Conservation (phyloP, 2,329 filamentous ascomycete species). For the Mollisia scopiformis region DNA sequence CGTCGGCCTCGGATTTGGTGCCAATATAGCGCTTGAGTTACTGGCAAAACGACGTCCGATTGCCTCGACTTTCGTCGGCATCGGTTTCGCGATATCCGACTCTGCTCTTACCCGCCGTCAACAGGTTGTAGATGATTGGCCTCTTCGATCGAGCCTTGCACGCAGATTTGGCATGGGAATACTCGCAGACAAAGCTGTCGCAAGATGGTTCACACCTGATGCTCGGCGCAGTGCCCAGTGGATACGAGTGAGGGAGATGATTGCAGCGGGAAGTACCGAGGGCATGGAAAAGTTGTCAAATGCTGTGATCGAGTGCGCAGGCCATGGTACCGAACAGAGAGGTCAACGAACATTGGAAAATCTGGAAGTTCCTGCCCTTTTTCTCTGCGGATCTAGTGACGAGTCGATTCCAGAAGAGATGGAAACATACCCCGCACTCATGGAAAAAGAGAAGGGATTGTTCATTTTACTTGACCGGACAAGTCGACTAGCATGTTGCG, state of each 20-base stretch:
- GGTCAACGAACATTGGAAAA: background rate
- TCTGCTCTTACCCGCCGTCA: background rate
- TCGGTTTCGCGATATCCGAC: background rate
- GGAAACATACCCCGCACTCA: background rate
- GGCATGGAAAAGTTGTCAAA: background rate
- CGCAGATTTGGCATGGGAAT: background rate
- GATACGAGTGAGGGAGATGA: background rate
- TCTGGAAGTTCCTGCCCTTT: background rate
- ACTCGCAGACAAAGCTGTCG: background rate
- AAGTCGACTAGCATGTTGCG: background rate
- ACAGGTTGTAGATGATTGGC: background rate
- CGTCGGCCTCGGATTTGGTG: background rate
- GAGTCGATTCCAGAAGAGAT: background rate
- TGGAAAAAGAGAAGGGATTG: background rate
- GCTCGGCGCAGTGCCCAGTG: background rate
- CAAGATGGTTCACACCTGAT: background rate
- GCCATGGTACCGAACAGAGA: background rate
- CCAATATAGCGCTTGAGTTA: background rate
- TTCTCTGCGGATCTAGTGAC: conserved; percentile 1
- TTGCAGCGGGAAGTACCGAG: background rate
- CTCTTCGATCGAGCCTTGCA: background rate
- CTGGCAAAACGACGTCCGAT: background rate
- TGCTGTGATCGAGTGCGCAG: background rate
- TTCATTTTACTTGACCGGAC: background rate
- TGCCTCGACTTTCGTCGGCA: background rate